Conservation (phyloP, 495 filamentous ascomycete genomes). For the Penicillium maclennaniae region DNA sequence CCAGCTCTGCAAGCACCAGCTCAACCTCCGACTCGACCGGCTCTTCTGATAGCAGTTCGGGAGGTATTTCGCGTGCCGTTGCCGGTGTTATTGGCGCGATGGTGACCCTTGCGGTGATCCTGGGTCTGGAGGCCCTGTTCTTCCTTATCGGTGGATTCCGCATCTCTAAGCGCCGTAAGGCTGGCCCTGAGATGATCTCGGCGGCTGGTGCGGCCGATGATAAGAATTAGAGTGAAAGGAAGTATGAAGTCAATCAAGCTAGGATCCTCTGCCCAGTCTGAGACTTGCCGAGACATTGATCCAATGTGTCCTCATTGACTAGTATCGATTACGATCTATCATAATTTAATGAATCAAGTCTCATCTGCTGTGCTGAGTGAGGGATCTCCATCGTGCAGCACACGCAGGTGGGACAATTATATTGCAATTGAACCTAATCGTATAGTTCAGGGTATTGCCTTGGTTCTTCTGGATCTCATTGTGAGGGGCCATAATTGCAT, state of each 20-base stretch:
- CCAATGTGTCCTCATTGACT: constrained; percentile 1
- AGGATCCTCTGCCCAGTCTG: constrained; percentile 4
- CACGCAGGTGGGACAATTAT: no score
- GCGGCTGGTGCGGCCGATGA: constrained; percentile 8
- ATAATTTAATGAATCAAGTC: neutral
- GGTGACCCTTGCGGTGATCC: constrained; percentile 54
- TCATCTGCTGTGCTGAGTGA: neutral
- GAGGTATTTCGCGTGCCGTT: constrained; percentile 40
- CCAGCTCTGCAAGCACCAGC: constrained; percentile 8
- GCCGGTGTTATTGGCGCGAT: constrained; percentile 61
- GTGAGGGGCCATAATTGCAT: no score
- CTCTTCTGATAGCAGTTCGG: constrained; percentile 8
- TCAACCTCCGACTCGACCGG: constrained; percentile 3
- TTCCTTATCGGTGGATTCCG: constrained; percentile 37
- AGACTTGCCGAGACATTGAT: constrained; percentile 6
- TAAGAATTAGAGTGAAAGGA: constrained; percentile 14
- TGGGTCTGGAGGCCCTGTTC: constrained; percentile 45
- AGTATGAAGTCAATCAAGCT: neutral
- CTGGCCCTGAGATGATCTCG: constrained; percentile 7
- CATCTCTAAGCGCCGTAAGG: constrained; percentile 22
- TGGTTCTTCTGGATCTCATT: no score
- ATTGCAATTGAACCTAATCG: no score
- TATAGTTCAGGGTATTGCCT: no score
- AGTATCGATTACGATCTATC: constrained; percentile 9
- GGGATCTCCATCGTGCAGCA: no score